Evolutionary conservation across 352 stramenopile genomes (phyloP), one percentile per base, ranked within the genome.

Genomic region (Phytophthora nicotianae): DNA sequence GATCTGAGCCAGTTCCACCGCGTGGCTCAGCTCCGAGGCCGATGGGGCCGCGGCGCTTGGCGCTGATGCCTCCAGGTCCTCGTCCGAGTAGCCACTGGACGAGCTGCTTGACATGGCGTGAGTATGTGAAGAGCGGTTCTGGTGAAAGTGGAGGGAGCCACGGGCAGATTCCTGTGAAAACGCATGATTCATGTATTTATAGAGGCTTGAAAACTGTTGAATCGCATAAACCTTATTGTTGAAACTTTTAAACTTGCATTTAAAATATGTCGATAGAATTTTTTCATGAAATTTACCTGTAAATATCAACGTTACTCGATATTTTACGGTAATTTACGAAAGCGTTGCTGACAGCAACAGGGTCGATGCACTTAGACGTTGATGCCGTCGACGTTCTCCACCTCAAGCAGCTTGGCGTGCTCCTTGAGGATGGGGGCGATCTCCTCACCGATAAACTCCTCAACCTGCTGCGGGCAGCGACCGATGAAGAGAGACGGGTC

Each of bases 401-500:
- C 83, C 5, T 91, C 76, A 27, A 99, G 77, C 49, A 98, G 63
- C 50, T 84, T 81, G 50, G 88, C 86, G 69, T 99, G 84, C 24
- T 83, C 81, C 62, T 91, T 81, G 43, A 99, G 80, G 43, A 99
- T 88, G 20, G 97, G 97, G 62, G 95, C 67, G 53, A 99, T 89
- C 65, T 98, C 91, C 37, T 98, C 93, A 14, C 61, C 56, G 52
- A 99, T 82, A 69, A 99, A 99, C 69, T 99, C 97, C 60, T 97
- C 90, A 16, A 97, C 90, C 68, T 97, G 88, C 76, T 99, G 88
- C 32, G 96, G 91, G 50, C 94, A 97, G 47, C 97, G 89, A n/a
- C 97, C 97, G 61, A 99, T 91, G 81, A 99, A 99, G 35, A 98
- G 85, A 63, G 83, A 94, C 29, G 97, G 97, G 86, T 99, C 96